phyloP scores from a whole-genome alignment of 1,284 basidiomycete genomes.

The Melampsora americana region DNA sequence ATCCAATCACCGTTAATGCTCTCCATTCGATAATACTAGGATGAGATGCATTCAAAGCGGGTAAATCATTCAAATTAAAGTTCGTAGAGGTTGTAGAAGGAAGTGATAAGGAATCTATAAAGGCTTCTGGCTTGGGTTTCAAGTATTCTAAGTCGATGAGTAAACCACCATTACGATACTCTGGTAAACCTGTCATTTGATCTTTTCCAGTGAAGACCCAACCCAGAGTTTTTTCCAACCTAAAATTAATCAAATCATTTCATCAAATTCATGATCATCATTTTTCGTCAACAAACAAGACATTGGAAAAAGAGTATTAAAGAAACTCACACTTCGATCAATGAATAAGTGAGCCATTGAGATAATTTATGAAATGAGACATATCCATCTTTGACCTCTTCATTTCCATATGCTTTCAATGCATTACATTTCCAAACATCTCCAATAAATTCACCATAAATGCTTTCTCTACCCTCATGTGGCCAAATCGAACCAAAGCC shows the following conservation, averaged over 20 bases:
- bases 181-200: conserved; percentile 76
- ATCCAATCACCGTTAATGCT: conserved; percentile 83
- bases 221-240: conserved; percentile 66
- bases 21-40: conserved; percentile 93
- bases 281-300: no score
- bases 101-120: conserved; percentile 47
- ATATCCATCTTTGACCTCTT: conserved; percentile 63
- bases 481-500: conserved; percentile 87
- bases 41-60: conserved; percentile 68
- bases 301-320: no score
- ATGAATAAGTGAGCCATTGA: conserved; percentile 68
- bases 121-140: conserved; percentile 59
- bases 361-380: conserved; percentile 95
- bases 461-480: conserved; percentile 51
- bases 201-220: conserved; percentile 75
- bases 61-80: conserved; percentile 60
- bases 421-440: conserved; percentile 83
- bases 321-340: conserved; percentile 50
- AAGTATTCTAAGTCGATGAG: conserved; percentile 79
- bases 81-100: conserved; percentile 49
- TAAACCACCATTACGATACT: conserved; percentile 88
- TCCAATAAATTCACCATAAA: conserved; percentile 69
- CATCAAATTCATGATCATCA: no score
- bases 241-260: conserved; percentile 47
- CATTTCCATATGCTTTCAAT: conserved; percentile 53